Base-by-base conservation (phyloP, 176 grass and related monocot genomes). In the Carex cristatella region DNA sequence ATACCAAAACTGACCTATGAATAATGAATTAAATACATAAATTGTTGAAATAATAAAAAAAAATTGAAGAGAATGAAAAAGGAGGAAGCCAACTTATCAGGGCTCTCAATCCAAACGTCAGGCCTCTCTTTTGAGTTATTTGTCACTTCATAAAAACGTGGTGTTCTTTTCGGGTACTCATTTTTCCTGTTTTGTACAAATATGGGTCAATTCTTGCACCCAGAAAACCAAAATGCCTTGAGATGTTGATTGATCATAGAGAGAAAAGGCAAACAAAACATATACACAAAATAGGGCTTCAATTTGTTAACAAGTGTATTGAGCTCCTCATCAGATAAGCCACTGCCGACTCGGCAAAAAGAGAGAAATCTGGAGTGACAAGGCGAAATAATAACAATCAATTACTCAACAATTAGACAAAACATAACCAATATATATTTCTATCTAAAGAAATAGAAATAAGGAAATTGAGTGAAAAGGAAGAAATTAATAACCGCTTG, bases 91-190 rank as follows among this genome's bases (percentile, higher is more conserved):
- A 86, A 98, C 95, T 98, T 98, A 82, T 94, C 95, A 88, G 93
- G 92, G 80, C 88, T 93, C 33, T 94, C 95, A 70, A 98, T 98
- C 95, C 95, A 94, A 87, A 98, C 95, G 93, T 98, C 95, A 86
- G 93, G 95, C 58, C 95, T 92, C 80, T 98, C 95, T 89, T 98
- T 98, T 65, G 86, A 91, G 89, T 94, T 89, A 89, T 94, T 98
- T 90, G 95, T 98, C 72, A 98, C 95, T 91, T 91, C 92, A 83
- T 93, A 98, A 89, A 94, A 98, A 30, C 33, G 87, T 81, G 95
- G 92, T 63, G 71, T 40, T 86, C 87, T 91, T 88, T 92, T 93
- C 11, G 95, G 92, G 85, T 93, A 87, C 27, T 94, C 92, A 85
- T 93, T 94, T 89, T 98, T 98, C 88, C 92, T 98, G 77, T 37